These are phyloP conservation scores for Cladosporium sp. DNA, from an alignment of 2,329 filamentous ascomycete genomes.

Conservation along the genomic window DNA sequence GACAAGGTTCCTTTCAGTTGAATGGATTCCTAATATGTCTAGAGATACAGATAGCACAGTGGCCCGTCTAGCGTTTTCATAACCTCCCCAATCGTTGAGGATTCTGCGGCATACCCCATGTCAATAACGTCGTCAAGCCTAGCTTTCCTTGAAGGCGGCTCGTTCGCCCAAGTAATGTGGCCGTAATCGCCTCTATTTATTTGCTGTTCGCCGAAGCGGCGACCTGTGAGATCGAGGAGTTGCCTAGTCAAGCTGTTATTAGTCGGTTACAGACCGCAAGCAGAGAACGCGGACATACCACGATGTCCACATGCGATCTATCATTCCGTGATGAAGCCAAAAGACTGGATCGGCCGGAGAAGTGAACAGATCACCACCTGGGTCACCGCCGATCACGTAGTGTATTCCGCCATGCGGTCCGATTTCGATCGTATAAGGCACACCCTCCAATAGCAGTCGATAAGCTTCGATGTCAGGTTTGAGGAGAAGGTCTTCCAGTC, in stretches of 20 bases:
- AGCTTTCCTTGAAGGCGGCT: not conserved
- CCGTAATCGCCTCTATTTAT: not conserved
- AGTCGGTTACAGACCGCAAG: not conserved
- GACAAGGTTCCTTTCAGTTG: no score
- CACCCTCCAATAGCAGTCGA: not conserved
- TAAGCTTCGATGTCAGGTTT: not conserved
- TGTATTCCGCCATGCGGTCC: not conserved
- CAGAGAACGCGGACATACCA: not conserved
- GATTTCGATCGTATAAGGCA: not conserved
- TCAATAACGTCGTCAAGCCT: not conserved
- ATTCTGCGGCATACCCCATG: slow-evolving; percentile 1
- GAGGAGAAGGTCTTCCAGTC: not conserved
- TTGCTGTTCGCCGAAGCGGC: not conserved
- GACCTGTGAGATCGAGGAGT: slow-evolving; percentile 26
- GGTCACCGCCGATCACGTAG: slow-evolving; percentile 37
- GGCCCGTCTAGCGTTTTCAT: not conserved
- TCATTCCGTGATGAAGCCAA: slow-evolving; percentile 41
- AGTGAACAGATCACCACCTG: slow-evolving; percentile 35
- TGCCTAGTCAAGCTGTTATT: slow-evolving; percentile 34
- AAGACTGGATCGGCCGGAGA: slow-evolving; percentile 41
- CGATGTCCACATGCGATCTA: slow-evolving; percentile 31
- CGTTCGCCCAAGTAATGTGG: slow-evolving; percentile 1
- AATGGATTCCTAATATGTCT: no score
- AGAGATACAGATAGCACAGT: not conserved
- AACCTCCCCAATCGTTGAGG: not conserved